phyloP scores from a whole-genome alignment of 1,139 yeast species.

The Protomyces macrosporus region DNA sequence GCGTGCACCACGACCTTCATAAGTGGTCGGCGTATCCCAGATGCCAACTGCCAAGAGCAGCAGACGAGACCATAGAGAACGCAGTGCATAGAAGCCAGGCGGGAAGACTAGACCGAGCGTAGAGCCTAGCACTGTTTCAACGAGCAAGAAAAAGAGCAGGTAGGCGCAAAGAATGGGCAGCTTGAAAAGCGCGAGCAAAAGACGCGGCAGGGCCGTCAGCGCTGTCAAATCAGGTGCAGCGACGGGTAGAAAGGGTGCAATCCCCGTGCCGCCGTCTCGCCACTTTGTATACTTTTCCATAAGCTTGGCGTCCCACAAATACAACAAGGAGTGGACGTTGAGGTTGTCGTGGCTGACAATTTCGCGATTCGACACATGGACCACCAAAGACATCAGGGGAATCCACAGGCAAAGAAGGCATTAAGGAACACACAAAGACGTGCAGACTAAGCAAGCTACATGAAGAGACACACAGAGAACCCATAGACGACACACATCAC shows the following conservation, averaged over 20 bases:
- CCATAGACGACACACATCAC: neutral
- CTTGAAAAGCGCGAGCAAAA: slow-evolving; percentile 11
- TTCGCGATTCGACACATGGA: too few relatives aligned
- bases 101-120: slow-evolving; percentile 8
- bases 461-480: too few relatives aligned
- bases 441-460: too few relatives aligned
- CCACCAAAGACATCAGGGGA: too few relatives aligned
- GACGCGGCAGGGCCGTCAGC: neutral
- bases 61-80: slow-evolving; percentile 6
- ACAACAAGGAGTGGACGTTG: too few relatives aligned
- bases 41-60: slow-evolving; percentile 10
- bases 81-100: neutral
- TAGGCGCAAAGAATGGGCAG: neutral
- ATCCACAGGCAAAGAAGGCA: too few relatives aligned
- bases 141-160: slow-evolving; percentile 1
- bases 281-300: slow-evolving; percentile 24
- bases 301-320: too few relatives aligned
- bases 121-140: slow-evolving; percentile 9
- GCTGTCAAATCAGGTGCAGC: slow-evolving; percentile 12
- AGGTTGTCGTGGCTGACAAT: too few relatives aligned
- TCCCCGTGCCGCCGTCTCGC: slow-evolving; percentile 23
- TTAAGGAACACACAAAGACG: too few relatives aligned
- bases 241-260: slow-evolving; percentile 23
- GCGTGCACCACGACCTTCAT: slow-evolving; percentile 1
- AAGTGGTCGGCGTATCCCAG: slow-evolving; percentile 1